phyloP scores from a whole-genome alignment of 805 yeast genomes.

The Wickerhamiella sergipiensis region DNA sequence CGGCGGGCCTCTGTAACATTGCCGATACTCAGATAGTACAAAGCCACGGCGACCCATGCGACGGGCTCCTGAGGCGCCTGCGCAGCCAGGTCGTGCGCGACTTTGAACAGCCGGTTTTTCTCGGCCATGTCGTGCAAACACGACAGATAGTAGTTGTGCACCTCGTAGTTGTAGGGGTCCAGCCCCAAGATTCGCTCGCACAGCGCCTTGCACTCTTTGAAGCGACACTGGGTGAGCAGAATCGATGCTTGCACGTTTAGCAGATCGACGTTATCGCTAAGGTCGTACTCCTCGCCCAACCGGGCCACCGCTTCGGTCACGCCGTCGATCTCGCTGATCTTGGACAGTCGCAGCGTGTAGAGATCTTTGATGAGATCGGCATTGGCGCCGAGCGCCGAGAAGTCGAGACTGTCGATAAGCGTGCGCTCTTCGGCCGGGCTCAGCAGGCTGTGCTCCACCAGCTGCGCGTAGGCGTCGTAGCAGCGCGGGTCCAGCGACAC shows the following conservation, averaged over 20 bases:
- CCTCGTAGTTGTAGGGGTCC: constrained; percentile 60
- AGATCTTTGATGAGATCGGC: constrained; percentile 65
- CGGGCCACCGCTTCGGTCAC: constrained; percentile 54
- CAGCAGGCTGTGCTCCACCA: constrained; percentile 56
- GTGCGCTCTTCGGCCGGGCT: constrained; percentile 50
- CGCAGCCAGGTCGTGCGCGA: constrained; percentile 79
- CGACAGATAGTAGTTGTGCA: constrained; percentile 67
- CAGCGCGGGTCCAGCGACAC: constrained; percentile 79
- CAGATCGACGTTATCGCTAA: constrained; percentile 58
- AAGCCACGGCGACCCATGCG: constrained; percentile 88
- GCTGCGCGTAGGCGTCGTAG: constrained; percentile 78
- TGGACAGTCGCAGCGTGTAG: constrained; percentile 64
- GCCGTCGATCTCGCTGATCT: constrained; percentile 42
- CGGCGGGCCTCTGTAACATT: constrained; percentile 73
- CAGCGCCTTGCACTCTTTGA: constrained; percentile 56
- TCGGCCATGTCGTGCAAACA: constrained; percentile 77
- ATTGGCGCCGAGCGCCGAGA: constrained; percentile 59
- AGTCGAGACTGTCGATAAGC: constrained; percentile 45
- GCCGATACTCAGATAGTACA: constrained; percentile 65
- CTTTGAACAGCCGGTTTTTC: constrained; percentile 60
- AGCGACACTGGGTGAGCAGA: constrained; percentile 61
- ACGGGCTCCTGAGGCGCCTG: constrained; percentile 66
- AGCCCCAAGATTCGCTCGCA: constrained; percentile 40
- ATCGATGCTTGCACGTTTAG: constrained; percentile 55
- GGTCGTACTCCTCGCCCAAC: constrained; percentile 56